Evolutionary conservation across 805 yeast genomes (phyloP).

Genomic region (Hanseniaspora taiwanica): DNA sequence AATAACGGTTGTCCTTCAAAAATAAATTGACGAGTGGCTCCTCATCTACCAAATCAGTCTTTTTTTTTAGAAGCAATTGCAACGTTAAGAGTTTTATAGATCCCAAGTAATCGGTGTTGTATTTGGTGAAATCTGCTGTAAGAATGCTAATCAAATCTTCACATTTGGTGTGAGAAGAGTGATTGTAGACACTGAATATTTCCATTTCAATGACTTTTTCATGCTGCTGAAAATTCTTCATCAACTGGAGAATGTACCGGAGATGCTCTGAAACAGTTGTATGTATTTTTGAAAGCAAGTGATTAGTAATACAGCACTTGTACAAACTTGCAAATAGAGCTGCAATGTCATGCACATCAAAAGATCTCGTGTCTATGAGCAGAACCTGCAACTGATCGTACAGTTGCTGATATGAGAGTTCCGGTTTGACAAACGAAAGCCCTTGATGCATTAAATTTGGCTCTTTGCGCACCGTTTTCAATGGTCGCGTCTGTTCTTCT

Average conservation of each 20-base stretch:
- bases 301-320: slow-evolving; percentile 2
- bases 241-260: neutral
- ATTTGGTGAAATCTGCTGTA: slow-evolving; percentile 13
- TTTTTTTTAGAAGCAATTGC: slow-evolving; percentile 16
- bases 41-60: slow-evolving; percentile 6
- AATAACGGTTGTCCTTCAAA: slow-evolving; percentile 15
- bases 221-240: neutral
- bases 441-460: too few species aligned
- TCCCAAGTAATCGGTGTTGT: slow-evolving; percentile 14
- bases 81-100: slow-evolving; percentile 18
- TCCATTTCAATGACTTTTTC: slow-evolving; percentile 3
- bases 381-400: too few species aligned
- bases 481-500: too few species aligned
- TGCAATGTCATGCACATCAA: too few species aligned
- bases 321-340: neutral
- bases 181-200: slow-evolving; percentile 14
- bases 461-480: too few species aligned
- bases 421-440: too few species aligned
- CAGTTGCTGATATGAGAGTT: too few species aligned
- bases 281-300: slow-evolving; percentile 1
- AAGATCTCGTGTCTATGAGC: too few species aligned
- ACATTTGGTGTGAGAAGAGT: slow-evolving; percentile 10
- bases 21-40: slow-evolving; percentile 12
- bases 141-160: slow-evolving; percentile 11
- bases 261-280: neutral